Evolutionary conservation across 495 filamentous ascomycete genomes (phyloP).

Genomic region (Choiromyces venosus): DNA sequence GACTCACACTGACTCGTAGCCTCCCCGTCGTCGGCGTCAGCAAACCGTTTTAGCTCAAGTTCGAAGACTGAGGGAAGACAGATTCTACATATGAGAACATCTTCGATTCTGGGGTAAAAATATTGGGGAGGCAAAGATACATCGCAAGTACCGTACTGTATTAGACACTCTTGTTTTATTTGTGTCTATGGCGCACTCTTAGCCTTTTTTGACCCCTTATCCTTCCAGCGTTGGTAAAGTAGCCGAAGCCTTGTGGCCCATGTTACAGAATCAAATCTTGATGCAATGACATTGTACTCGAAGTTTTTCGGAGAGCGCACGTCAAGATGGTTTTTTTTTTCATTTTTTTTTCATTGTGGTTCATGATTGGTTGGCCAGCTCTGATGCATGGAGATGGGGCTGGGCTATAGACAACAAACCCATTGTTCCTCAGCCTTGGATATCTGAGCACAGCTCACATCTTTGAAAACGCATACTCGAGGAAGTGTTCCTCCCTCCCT

Average conservation of each 20-base stretch:
- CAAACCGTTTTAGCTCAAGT: not conserved
- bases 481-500: too few species aligned
- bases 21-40: not conserved
- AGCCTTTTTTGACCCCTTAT: not conserved
- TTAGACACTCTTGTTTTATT: not conserved
- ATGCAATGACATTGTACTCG: not conserved
- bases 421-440: not conserved
- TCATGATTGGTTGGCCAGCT: not conserved
- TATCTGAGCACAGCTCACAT: not conserved
- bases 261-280: not conserved
- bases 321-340: not conserved
- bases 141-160: not conserved
- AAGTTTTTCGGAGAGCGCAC: not conserved
- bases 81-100: not conserved
- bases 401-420: not conserved
- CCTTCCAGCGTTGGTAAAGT: not conserved
- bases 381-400: not conserved
- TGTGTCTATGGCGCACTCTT: not conserved
- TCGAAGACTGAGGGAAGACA: not conserved
- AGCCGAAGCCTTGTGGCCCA: not conserved
- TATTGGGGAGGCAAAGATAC: not conserved
- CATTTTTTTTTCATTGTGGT: not conserved
- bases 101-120: not conserved
- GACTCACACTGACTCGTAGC: not conserved
- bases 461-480: slow-evolving; percentile 2